These are phyloP conservation scores for Backusella parvicylindrica DNA, from an alignment of 192 early-diverging fungal species.

Conservation along the genomic window DNA sequence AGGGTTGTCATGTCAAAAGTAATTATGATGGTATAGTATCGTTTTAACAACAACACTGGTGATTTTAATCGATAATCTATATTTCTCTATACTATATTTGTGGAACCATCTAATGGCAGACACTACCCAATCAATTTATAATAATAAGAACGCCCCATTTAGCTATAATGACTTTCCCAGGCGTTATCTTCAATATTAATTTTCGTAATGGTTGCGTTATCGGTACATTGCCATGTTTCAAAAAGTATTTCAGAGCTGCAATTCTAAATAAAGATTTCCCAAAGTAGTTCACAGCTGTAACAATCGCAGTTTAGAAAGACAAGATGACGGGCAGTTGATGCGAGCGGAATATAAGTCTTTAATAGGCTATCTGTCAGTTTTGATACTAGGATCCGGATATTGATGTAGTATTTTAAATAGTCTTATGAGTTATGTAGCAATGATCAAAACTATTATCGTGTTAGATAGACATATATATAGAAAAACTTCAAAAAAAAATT, in stretches of 20 bases:
- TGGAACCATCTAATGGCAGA: not conserved
- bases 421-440: not conserved
- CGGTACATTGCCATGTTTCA: not conserved
- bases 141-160: not conserved
- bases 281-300: too few relatives aligned
- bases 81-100: too few relatives aligned
- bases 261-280: too few relatives aligned
- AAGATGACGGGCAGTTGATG: not conserved
- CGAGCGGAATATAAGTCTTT: not conserved
- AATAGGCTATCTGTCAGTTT: not conserved
- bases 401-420: not conserved
- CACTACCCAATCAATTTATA: not conserved
- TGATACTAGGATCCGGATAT: not conserved
- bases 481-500: not conserved
- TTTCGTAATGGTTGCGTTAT: not conserved
- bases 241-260: not conserved
- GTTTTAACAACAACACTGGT: too few relatives aligned
- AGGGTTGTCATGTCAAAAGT: too few relatives aligned
- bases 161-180: not conserved
- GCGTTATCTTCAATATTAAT: not conserved
- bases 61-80: too few relatives aligned
- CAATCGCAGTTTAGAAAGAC: not conserved
- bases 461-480: not conserved
- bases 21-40: too few relatives aligned
- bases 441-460: not conserved